Conservation (phyloP, 2,329 filamentous ascomycete genomes). For the Hymenoscyphus fructigenus region DNA sequence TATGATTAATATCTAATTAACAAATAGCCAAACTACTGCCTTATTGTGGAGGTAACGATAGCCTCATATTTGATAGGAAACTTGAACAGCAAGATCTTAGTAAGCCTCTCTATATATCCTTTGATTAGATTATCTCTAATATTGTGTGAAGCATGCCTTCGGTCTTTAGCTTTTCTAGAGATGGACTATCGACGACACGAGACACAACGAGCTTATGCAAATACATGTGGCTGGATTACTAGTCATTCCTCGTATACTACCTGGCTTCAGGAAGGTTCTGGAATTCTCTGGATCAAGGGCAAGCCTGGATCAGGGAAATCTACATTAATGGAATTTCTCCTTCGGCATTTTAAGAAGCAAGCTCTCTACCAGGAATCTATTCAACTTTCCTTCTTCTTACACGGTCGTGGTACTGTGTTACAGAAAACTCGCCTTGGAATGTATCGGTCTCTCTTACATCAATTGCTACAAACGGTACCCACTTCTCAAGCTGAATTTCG, state of each 20-base stretch:
- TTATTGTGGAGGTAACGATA: not conserved
- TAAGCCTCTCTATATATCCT: not conserved
- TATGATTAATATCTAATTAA: not conserved
- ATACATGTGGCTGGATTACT: conserved; percentile 40
- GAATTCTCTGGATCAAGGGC: conserved; percentile 42
- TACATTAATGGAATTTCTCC: conserved; percentile 39
- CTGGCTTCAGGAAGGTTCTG: conserved; percentile 27
- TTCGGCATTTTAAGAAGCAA: conserved; percentile 31
- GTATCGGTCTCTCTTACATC: conserved; percentile 39
- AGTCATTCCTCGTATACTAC: conserved; percentile 26
- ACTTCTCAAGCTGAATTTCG: not conserved
- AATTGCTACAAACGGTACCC: conserved; percentile 18
- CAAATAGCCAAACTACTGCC: not conserved
- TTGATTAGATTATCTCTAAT: not conserved
- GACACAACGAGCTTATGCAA: conserved; percentile 13
- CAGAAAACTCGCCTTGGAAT: conserved; percentile 39
- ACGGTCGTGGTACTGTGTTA: conserved; percentile 36
- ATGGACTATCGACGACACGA: conserved; percentile 28
- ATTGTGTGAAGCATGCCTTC: not conserved
- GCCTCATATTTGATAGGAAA: not conserved
- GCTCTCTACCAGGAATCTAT: conserved; percentile 10
- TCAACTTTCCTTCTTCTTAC: conserved; percentile 41
- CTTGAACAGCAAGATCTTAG: not conserved
- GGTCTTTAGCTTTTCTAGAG: not conserved
- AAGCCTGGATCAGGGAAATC: conserved; percentile 44